Base-by-base conservation (phyloP, 2,329 filamentous ascomycete species). In the Stachybotrys elegans region DNA sequence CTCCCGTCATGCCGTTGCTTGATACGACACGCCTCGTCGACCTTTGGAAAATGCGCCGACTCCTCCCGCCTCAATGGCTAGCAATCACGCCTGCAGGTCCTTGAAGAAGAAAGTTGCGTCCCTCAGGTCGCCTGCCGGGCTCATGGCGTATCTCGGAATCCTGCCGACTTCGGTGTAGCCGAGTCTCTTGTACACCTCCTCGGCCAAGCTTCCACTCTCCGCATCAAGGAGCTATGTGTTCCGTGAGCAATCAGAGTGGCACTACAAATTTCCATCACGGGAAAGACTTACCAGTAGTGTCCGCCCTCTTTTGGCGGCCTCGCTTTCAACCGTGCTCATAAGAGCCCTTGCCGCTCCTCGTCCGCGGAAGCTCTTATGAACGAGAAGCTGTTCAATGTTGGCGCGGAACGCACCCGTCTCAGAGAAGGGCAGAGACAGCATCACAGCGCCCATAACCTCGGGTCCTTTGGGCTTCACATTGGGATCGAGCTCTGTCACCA, bases 71-170 rank as follows among this genome's bases (percentile, higher is more conserved):
- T n/a, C n/a, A n/a, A n/a, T n/a, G n/a, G n/a, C n/a, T n/a, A n/a
- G n/a, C n/a, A n/a, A 20, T 37, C 22, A 36, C 7, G 40, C 14
- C 12, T 50, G 46, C 27, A 83, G 61, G 45, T 78, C 69, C 60
- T 82, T 83, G 59, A 81, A 83, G 52, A 81, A 79, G 51, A 81
- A 78, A 1, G 72, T 70, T 42, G 71, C 73, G 48, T 73, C 72
- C 49, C 69, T 71, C 43, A 76, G 58, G 36, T 68, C 69, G 21
- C 74, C 70, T 11, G 66, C 65, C 16, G 73, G 75, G 51, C 67
- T 73, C 44, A 73, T 61, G 41, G 67, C 71, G 61, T 75, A 80
- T 36, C 68, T 68, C 14, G 78, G 78, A 23, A 84, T 70, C 41
- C 67, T 71, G 21, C 80, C 79, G 14, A 76, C 59, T 56, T 75